Evolutionary conservation across 2,329 filamentous ascomycete genomes (phyloP).

Genomic region (Colletotrichum lini): DNA sequence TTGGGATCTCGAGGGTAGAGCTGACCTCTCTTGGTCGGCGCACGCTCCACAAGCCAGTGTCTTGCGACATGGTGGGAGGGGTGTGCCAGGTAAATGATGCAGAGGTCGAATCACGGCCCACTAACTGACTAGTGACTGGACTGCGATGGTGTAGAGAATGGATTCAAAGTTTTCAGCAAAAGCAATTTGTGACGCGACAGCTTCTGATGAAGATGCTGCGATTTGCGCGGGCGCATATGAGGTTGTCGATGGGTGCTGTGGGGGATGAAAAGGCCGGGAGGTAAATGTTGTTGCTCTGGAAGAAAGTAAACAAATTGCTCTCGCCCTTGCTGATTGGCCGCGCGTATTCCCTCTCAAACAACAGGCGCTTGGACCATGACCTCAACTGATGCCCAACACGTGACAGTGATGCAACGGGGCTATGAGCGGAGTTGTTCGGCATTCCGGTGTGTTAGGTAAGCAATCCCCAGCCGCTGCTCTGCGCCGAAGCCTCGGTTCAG

Average conservation of each 20-base stretch:
- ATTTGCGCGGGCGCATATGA: conserved; percentile 7
- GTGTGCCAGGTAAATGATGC: background rate
- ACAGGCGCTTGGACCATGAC: conserved; percentile 2
- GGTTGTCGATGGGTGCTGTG: conserved; percentile 17
- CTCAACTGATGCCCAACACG: conserved; percentile 23
- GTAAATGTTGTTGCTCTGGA: conserved; percentile 53
- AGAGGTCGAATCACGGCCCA: conserved; percentile 19
- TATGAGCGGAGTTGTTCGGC: conserved; percentile 14
- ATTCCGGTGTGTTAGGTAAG: conserved; percentile 13
- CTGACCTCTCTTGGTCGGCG: conserved; percentile 91
- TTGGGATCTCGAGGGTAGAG: conserved; percentile 17
- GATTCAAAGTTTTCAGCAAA: too few relatives aligned
- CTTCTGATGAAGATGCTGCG: background rate
- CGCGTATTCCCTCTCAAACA: conserved; percentile 34
- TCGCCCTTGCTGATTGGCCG: conserved; percentile 40
- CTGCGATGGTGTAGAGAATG: background rate
- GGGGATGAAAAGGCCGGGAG: conserved; percentile 9
- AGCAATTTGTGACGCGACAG: conserved; percentile 1
- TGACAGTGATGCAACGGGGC: conserved; percentile 14
- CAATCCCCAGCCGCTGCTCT: conserved; percentile 28
- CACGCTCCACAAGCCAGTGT: conserved; percentile 90
- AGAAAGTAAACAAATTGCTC: conserved; percentile 60
- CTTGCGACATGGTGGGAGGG: conserved; percentile 80
- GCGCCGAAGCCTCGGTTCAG: conserved; percentile 47
- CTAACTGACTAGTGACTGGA: conserved; percentile 13